Evolutionary conservation across 2,329 filamentous ascomycete species (phyloP), one percentile per base, ranked within the genome.

Genomic region (Penicillium rolfsii): DNA sequence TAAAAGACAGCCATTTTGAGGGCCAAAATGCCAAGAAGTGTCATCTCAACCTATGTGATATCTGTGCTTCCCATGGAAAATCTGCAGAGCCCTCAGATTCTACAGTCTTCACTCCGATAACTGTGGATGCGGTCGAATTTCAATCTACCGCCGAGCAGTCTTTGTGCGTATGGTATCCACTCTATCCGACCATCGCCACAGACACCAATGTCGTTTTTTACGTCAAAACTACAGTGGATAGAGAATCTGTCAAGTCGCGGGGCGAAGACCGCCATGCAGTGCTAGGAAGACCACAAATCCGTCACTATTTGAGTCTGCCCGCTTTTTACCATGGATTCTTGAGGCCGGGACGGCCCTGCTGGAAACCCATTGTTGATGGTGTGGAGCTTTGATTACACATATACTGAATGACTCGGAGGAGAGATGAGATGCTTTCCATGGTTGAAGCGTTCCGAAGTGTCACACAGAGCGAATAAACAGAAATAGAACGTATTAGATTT

Each of bases 301-400:
- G 60, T 62, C n/a, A 30, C 12, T 7, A 52, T 58, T 60, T 19
- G 38, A 30, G 49, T 33, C 30, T 52, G 45, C 24, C 40, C 46
- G 16, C 28, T 26, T 35, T 26, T 38, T 61, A 65, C 66, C 66
- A 63, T 68, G 66, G 67, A 66, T 66, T 58, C 48, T 63, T 16
- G 6, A 30, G 22, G 26, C 61, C 67, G 67, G 67, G 56, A 64
- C 67, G 66, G 66, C 63, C 67, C 67, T 65, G 61, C 58, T 62
- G 19, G 22, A 65, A 46, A 67, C 65, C 67, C 66, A 62, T 63
- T 67, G 60, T 64, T 66, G 41, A 57, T 24, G 40, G 30, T 55
- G 67, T 68, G 66, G 67, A 69, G 62, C 55, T 54, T 54, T 41
- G 46, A 46, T 61, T 60, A 59, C 30, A 35, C 28, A 50, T 55